These are phyloP conservation scores for Lactarius tabidus DNA, from an alignment of 768 basidiomycete genomes.

Conservation along the genomic window DNA sequence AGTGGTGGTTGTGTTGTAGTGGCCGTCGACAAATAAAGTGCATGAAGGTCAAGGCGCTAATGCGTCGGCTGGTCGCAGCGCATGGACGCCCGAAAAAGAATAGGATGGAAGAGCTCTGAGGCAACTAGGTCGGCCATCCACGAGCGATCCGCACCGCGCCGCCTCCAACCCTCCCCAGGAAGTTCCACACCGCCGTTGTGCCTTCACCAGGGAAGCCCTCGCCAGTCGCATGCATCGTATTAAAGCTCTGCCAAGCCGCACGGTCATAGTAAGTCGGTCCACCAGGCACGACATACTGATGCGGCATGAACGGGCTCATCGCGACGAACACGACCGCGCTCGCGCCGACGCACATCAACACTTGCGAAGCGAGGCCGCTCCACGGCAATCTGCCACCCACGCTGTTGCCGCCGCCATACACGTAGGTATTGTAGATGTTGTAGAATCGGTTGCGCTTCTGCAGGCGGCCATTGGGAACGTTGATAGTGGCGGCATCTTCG, in stretches of 20 bases:
- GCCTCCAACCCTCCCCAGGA: slow-evolving; percentile 67
- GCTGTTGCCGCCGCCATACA: slow-evolving; percentile 46
- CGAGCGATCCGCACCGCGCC: slow-evolving; percentile 72
- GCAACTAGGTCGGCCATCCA: slow-evolving; percentile 66
- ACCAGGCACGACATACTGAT: slow-evolving; percentile 58
- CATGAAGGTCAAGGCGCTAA: background rate
- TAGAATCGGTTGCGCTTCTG: slow-evolving; percentile 56
- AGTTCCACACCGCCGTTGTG: slow-evolving; percentile 60
- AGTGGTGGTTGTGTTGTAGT: background rate
- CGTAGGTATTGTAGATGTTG: slow-evolving; percentile 81
- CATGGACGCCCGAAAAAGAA: background rate
- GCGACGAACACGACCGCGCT: slow-evolving; percentile 59
- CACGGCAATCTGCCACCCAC: slow-evolving; percentile 24
- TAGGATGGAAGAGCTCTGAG: slow-evolving; percentile 1
- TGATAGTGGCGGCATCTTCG: slow-evolving; percentile 29
- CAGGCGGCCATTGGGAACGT: slow-evolving; percentile 24
- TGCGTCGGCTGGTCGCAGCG: background rate
- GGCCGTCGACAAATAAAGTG: background rate
- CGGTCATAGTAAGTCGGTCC: slow-evolving; percentile 72
- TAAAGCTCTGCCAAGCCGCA: slow-evolving; percentile 75
- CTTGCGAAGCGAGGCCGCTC: slow-evolving; percentile 21
- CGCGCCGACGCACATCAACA: slow-evolving; percentile 51
- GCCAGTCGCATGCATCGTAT: slow-evolving; percentile 61
- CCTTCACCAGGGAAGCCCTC: slow-evolving; percentile 63
- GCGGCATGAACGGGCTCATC: slow-evolving; percentile 54